phyloP scores from a whole-genome alignment of 352 stramenopile genomes.

The Phytopythium helicoides region DNA sequence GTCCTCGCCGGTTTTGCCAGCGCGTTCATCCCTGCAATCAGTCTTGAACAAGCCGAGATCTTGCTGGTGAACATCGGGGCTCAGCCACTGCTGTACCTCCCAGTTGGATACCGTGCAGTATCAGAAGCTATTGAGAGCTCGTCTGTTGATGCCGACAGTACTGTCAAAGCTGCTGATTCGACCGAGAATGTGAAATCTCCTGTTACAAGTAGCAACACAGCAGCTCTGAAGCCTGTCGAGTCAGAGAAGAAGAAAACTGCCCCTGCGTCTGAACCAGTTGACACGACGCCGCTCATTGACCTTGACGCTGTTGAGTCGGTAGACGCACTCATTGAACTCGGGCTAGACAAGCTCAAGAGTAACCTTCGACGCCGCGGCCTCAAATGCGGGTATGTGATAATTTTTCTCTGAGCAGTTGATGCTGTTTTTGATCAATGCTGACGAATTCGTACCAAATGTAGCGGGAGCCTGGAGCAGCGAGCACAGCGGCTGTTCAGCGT shows the following conservation, averaged over 20 bases:
- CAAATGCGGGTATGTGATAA: slow-evolving; percentile 92
- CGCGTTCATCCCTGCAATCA: slow-evolving; percentile 80
- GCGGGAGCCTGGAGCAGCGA: slow-evolving; percentile 89
- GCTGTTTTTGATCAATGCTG: slow-evolving; percentile 6
- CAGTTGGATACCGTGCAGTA: slow-evolving; percentile 40
- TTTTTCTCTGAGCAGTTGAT: background rate
- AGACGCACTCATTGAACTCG: slow-evolving; percentile 81
- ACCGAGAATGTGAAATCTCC: background rate
- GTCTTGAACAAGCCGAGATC: slow-evolving; percentile 78
- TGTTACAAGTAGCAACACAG: background rate
- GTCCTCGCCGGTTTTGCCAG: slow-evolving; percentile 16
- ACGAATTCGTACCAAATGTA: slow-evolving; percentile 16
- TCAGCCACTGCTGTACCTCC: slow-evolving; percentile 59
- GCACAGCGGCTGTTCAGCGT: slow-evolving; percentile 91
- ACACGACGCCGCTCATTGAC: slow-evolving; percentile 30
- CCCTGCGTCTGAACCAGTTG: slow-evolving; percentile 8
- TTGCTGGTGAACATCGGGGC: slow-evolving; percentile 85
- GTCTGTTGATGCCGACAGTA: background rate
- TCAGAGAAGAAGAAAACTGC: slow-evolving; percentile 1
- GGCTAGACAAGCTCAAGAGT: slow-evolving; percentile 90
- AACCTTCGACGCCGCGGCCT: slow-evolving; percentile 90
- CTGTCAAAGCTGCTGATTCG: background rate
- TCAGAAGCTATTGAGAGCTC: slow-evolving; percentile 33
- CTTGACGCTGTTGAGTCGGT: slow-evolving; percentile 52
- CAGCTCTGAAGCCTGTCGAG: slow-evolving; percentile 7